Evolutionary conservation across 805 yeast genomes (phyloP).

Genomic region (Saturnispora serradocipensis): DNA sequence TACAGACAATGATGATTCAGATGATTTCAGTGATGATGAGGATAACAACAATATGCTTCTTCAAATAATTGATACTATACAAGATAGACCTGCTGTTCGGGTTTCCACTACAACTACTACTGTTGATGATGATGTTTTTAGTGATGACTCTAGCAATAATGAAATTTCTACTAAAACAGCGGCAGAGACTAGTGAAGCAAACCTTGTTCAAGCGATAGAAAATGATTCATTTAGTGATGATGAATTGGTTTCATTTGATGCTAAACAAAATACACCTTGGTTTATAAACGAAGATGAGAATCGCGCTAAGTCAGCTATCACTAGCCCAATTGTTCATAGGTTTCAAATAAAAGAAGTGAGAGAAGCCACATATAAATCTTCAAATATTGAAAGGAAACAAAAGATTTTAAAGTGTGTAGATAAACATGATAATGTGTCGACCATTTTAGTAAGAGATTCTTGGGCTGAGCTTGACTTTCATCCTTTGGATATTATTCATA

Average conservation of each 20-base stretch:
- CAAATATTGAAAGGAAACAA: conserved; percentile 33
- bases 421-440: conserved; percentile 24
- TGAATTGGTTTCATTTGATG: conserved; percentile 17
- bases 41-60: background rate
- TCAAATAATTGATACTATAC: background rate
- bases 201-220: background rate
- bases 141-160: conserved; percentile 26
- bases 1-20: background rate
- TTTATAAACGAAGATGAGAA: conserved; percentile 13
- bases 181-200: background rate
- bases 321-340: conserved; percentile 38
- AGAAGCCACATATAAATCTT: conserved; percentile 25
- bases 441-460: conserved; percentile 51
- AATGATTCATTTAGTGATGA: conserved; percentile 22
- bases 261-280: conserved; percentile 2
- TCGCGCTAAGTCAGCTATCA: conserved; percentile 36
- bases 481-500: conserved; percentile 50
- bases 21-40: conserved; percentile 7
- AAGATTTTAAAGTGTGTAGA: conserved; percentile 45
- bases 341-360: conserved; percentile 34
- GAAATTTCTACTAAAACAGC: conserved; percentile 5
- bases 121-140: conserved; percentile 16
- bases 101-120: background rate
- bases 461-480: conserved; percentile 44
- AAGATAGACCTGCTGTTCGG: background rate